Base-by-base conservation (phyloP, 2,329 filamentous ascomycete species). In the Orbilia oligospora region DNA sequence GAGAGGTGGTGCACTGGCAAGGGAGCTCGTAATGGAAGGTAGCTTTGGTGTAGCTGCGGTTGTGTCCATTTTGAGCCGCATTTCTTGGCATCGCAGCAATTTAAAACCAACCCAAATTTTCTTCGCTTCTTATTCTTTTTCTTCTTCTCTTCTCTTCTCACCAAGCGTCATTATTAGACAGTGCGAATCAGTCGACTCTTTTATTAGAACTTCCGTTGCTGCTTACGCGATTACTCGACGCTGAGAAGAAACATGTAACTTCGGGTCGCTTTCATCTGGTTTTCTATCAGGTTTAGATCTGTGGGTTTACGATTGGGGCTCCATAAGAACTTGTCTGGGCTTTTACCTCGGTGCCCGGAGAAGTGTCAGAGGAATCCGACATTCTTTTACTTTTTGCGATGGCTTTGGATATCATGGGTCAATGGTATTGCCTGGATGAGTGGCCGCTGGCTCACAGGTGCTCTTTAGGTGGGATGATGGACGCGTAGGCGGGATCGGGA, bases 311-410 rank as follows among this genome's bases (percentile, higher is more conserved):
- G 22, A 20, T 79, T 67, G 67, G 61, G 76, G 69, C 66, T 79
- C 76, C 70, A 79, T 72, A 79, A 79, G 76, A 79, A 79, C 76
- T 79, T 79, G 76, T 70, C 70, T 71, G 48, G 69, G 69, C 68
- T 69, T 70, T 79, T 70, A 61, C 33, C 49, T 56, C 70, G 30
- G 76, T 79, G 76, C 76, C 51, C 44, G 70, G 76, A 66, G 69
- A 79, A 75, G 76, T 79, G 76, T 79, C 76, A 79, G 76, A 79
- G 69, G 70, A 75, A 79, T 41, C 76, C 69, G 64, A 79, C 76
- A 79, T 51, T 24, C n/a, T n/a, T 8, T 51, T 46, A 16, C n/a
- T n/a, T 46, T 20, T 46, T 18, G 20, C 14, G 56, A 61, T 44
- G 33, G 33, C 56, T 44, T 61, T 22, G n/a, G 27, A 8, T 58